These are phyloP conservation scores for Arabidopsis thaliana DNA, from an alignment of 345 rosid species.

Conservation along the genomic window DNA sequence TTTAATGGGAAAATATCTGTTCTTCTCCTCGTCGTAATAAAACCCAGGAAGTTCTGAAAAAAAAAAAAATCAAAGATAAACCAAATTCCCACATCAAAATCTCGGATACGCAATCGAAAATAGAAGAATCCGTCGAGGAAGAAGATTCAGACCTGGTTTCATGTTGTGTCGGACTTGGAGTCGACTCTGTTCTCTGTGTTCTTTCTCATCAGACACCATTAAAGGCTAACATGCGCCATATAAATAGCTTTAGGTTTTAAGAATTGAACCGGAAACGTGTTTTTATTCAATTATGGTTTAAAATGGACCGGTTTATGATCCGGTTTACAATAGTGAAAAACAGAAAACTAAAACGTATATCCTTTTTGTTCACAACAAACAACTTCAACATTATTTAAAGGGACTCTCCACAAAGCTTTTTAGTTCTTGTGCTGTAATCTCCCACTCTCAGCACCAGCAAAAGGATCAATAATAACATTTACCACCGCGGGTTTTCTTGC, in stretches of 20 bases:
- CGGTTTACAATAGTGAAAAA: slow-evolving; percentile 14
- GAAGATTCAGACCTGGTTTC: slow-evolving; percentile 39
- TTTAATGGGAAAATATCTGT: slow-evolving; percentile 79
- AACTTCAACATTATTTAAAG: neutral
- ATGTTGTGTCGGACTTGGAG: slow-evolving; percentile 10
- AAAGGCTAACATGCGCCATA: neutral
- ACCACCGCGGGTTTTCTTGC: slow-evolving; percentile 82
- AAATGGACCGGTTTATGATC: slow-evolving; percentile 5
- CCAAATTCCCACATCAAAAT: neutral
- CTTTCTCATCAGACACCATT: slow-evolving; percentile 19
- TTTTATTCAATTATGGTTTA: slow-evolving; percentile 27
- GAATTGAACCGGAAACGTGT: slow-evolving; percentile 9
- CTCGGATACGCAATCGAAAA: slow-evolving; percentile 1
- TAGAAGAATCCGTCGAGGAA: neutral
- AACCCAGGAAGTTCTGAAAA: slow-evolving; percentile 81
- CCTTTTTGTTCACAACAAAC: slow-evolving; percentile 7
- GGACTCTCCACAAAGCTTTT: slow-evolving; percentile 40
- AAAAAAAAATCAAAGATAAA: neutral
- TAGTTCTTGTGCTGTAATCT: slow-evolving; percentile 96
- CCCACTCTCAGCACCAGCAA: slow-evolving; percentile 96
- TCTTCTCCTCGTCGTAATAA: slow-evolving; percentile 86
- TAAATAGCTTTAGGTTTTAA: slow-evolving; percentile 23
- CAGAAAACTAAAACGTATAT: neutral
- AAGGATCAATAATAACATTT: slow-evolving; percentile 82
- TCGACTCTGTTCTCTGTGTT: slow-evolving; percentile 22